Evolutionary conservation across 306 rosid genomes (phyloP).

Genomic region (Citrullus colocynthis): DNA sequence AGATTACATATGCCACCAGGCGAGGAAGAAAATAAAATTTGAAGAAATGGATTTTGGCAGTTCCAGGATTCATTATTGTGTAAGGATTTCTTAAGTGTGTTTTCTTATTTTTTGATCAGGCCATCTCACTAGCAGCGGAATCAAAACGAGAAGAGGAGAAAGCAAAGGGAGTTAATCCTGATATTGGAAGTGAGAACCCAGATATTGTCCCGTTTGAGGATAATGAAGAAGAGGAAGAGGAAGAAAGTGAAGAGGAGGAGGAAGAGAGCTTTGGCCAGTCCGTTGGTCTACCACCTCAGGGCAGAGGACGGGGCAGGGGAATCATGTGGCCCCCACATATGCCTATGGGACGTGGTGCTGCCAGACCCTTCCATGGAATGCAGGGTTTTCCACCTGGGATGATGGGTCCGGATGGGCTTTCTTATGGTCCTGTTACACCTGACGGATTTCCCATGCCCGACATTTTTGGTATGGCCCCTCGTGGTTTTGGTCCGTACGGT

Average conservation of each 20-base stretch:
- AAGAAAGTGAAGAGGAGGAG: slow-evolving; percentile 97
- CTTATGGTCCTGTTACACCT: slow-evolving; percentile 79
- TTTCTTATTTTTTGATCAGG: slow-evolving; percentile 32
- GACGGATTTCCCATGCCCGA: slow-evolving; percentile 95
- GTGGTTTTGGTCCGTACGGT: slow-evolving; percentile 72
- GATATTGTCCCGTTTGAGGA: slow-evolving; percentile 98
- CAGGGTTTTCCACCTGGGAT: slow-evolving; percentile 80
- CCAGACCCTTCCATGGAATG: slow-evolving; percentile 88
- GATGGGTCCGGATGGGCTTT: slow-evolving; percentile 83
- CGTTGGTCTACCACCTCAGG: slow-evolving; percentile 53
- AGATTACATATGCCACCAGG: background rate
- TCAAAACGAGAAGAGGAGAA: slow-evolving; percentile 97
- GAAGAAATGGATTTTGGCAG: background rate
- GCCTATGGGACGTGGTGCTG: slow-evolving; percentile 83
- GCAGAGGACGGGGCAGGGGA: slow-evolving; percentile 95
- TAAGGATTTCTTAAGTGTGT: background rate
- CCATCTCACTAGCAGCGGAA: slow-evolving; percentile 79
- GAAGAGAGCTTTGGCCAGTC: slow-evolving; percentile 68
- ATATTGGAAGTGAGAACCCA: slow-evolving; percentile 79
- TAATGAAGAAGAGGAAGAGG: slow-evolving; percentile 99
- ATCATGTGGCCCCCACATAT: slow-evolving; percentile 98
- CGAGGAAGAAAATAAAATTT: background rate
- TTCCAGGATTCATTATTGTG: background rate
- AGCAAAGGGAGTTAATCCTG: slow-evolving; percentile 94
- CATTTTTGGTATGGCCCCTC: slow-evolving; percentile 80